phyloP scores from a whole-genome alignment of 768 basidiomycete genomes.

The Collybia sordida region DNA sequence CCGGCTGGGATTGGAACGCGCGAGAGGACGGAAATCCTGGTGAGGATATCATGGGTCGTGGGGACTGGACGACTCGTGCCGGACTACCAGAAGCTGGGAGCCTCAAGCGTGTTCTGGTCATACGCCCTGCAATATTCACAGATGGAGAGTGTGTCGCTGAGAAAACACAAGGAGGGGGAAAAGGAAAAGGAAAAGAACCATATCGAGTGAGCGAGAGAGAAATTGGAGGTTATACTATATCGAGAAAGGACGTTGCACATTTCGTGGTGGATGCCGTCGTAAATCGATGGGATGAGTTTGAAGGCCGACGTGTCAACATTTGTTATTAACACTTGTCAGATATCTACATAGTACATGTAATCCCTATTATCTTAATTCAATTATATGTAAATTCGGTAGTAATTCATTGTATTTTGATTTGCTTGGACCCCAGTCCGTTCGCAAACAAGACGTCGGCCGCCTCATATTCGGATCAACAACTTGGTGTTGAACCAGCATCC shows the following conservation, averaged over 20 bases:
- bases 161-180: slow-evolving; percentile 14
- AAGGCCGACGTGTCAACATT: slow-evolving; percentile 48
- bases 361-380: no score
- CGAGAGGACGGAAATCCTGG: slow-evolving; percentile 36
- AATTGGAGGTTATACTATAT: slow-evolving; percentile 50
- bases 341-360: no score
- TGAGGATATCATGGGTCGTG: slow-evolving; percentile 39
- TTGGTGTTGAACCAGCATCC: no score
- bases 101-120: slow-evolving; percentile 44
- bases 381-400: no score
- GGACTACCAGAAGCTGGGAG: slow-evolving; percentile 43
- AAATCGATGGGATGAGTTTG: slow-evolving; percentile 51
- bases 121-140: slow-evolving; percentile 59
- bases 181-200: slow-evolving; percentile 24
- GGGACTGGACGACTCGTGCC: slow-evolving; percentile 40
- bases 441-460: no score
- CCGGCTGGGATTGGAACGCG: slow-evolving; percentile 51
- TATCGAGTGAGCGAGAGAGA: slow-evolving; percentile 47
- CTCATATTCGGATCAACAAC: no score
- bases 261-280: slow-evolving; percentile 52
- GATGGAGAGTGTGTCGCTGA: slow-evolving; percentile 53
- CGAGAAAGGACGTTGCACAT: slow-evolving; percentile 64
- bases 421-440: no score
- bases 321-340: no score
- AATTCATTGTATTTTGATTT: no score